Percentiles rank a stretch among this genome's conserved stretches.
Conservation (phyloP, 352 stramenopile species). For the Pythium phragmitis region DNA sequence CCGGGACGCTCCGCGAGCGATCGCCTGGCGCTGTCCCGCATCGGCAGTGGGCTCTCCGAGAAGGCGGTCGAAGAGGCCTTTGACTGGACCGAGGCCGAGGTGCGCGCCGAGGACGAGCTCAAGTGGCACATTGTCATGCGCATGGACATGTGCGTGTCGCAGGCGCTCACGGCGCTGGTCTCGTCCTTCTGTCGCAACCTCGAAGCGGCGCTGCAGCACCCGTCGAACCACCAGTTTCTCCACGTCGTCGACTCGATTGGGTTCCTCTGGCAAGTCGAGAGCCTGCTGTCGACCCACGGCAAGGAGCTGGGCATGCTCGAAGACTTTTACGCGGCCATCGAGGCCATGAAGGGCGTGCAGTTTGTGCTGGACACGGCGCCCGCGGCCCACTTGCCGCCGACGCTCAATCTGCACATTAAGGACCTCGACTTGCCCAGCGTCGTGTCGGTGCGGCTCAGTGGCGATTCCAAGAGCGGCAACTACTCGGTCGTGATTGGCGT, state of each 20-base stretch:
- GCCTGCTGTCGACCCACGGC: constrained; percentile 91
- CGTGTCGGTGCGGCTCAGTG: constrained; percentile 67
- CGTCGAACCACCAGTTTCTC: constrained; percentile 54
- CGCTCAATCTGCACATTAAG: constrained; percentile 78
- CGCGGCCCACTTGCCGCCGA: constrained; percentile 57
- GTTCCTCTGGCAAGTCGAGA: constrained; percentile 90
- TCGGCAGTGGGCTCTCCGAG: constrained; percentile 45
- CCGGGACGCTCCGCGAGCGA: constrained; percentile 23
- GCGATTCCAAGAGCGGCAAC: constrained; percentile 39
- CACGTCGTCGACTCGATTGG: constrained; percentile 62
- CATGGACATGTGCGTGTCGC: constrained; percentile 77
- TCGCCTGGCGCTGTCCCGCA: constrained; percentile 36
- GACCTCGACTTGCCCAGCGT: constrained; percentile 68
- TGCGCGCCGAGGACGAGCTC: constrained; percentile 57
- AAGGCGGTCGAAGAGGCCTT: constrained; percentile 25
- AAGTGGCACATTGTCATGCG: constrained; percentile 77
- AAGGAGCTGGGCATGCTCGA: constrained; percentile 96
- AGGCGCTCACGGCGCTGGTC: constrained; percentile 71
- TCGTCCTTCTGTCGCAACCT: constrained; percentile 73
- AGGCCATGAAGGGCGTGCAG: constrained; percentile 69
- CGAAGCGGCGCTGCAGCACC: constrained; percentile 68
- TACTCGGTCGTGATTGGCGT: constrained; percentile 65
- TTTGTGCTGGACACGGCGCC: constrained; percentile 72
- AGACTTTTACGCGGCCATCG: constrained; percentile 79
- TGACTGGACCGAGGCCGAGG: constrained; percentile 58